Conservation (phyloP, 2,329 filamentous ascomycete species). For the Myriosclerotinia scirpicola region DNA sequence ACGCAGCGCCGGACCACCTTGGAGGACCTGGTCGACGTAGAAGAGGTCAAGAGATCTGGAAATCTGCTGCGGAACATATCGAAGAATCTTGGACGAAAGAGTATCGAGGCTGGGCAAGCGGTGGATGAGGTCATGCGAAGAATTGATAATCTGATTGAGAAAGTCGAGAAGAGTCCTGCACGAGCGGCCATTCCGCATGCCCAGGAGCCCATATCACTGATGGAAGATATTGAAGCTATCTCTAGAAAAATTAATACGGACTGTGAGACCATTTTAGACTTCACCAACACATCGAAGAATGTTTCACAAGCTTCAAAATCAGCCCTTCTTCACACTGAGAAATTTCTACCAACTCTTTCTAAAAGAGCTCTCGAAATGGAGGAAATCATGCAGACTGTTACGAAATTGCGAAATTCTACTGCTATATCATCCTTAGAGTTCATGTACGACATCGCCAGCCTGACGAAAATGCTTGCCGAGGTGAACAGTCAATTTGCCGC, state of each 20-base stretch:
- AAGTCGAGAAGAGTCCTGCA: conserved; percentile 59
- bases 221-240: conserved; percentile 83
- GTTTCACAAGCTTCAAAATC: conserved; percentile 62
- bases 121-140: conserved; percentile 60
- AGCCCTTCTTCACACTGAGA: conserved; percentile 62
- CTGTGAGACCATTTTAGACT: conserved; percentile 72
- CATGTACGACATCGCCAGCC: conserved; percentile 78
- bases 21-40: conserved; percentile 73
- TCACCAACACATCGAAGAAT: conserved; percentile 66
- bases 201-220: conserved; percentile 65
- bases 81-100: conserved; percentile 58
- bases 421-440: conserved; percentile 66
- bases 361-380: conserved; percentile 61
- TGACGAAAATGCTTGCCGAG: conserved; percentile 72
- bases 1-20: conserved; percentile 57
- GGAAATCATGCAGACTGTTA: conserved; percentile 57
- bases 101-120: conserved; percentile 60
- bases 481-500: conserved; percentile 71
- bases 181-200: conserved; percentile 57
- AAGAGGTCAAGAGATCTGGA: conserved; percentile 71
- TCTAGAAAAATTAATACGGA: conserved; percentile 85
- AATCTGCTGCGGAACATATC: conserved; percentile 59
- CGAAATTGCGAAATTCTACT: conserved; percentile 66
- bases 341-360: conserved; percentile 57
- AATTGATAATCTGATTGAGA: conserved; percentile 60